Base-by-base conservation (phyloP, 441 rosid species). In the Populus hybrid region DNA sequence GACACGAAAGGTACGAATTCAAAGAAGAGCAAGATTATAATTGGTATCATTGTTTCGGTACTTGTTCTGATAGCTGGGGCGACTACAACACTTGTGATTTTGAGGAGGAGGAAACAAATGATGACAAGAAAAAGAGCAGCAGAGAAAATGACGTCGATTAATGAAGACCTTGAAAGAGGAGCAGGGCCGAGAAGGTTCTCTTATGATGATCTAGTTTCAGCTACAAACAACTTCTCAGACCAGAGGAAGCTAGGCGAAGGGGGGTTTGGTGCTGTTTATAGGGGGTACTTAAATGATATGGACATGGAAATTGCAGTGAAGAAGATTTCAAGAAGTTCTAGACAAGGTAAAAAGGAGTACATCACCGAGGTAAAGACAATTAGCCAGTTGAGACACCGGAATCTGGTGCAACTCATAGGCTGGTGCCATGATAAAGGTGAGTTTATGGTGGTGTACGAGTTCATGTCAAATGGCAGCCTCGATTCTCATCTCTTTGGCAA, bases 161-260 rank as follows among this genome's bases (percentile, higher is more conserved):
- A 46, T 10, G 84, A 92, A 50, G 94, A 87, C 32, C 80, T 92
- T 0, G 92, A 88, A 76, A 85, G 75, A 66, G 87, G 85, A 38
- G 81, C 91, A 53, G 90, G 90, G 30, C 94, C 89, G 10, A 90
- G 89, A 80, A 89, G 84, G 76, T 89, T 89, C 72, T 72, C 92
- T 57, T 87, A 86, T 21, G 40, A 74, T 8, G 92, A 87, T 53
- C 88, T 90, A 67, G 86, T 78, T 65, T 73, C 83, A 7, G 91
- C 93, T 14, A 90, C 93, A 7, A 82, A 79, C 73, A 88, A 83
- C 74, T 90, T 92, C 83, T 86, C 88, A 18, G 69, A 63, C 0
- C 82, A 86, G 0, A 81, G 88, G 42, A 87, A 85, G 83, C 75
- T 91, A 1, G 92, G 92, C 1, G 86, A 89, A 85, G 93, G 92